These are phyloP conservation scores for Borovskyia barvae DNA, from an alignment of 208 protist genomes.

Conservation along the genomic window DNA sequence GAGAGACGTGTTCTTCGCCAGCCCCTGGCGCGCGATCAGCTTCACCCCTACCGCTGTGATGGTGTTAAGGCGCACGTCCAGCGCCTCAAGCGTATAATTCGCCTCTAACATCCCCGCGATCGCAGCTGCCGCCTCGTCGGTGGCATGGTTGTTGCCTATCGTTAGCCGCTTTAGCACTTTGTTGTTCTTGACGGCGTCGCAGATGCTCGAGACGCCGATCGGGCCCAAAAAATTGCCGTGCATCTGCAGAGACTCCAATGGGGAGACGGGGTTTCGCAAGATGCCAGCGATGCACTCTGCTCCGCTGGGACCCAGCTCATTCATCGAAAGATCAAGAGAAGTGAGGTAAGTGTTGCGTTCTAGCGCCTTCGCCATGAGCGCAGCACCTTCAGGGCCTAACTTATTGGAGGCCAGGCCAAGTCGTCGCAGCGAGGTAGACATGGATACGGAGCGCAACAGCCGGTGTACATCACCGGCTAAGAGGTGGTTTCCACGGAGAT, in stretches of 20 bases:
- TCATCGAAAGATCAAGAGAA: conserved; percentile 82
- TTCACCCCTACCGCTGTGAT: conserved; percentile 52
- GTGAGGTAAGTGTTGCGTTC: conserved; percentile 85
- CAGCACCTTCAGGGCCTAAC: conserved; percentile 75
- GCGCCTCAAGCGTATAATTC: conserved; percentile 66
- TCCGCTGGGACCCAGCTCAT: conserved; percentile 77
- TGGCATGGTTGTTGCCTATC: conserved; percentile 84
- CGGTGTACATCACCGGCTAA: conserved; percentile 55
- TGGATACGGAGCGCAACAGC: conserved; percentile 70
- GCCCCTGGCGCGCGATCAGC: conserved; percentile 52
- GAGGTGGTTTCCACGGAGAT: conserved; percentile 85
- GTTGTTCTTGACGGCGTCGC: conserved; percentile 56
- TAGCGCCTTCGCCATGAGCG: conserved; percentile 53
- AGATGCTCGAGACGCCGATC: conserved; percentile 48
- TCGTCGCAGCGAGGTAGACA: conserved; percentile 60
- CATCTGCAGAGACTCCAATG: conserved; percentile 53
- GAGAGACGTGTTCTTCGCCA: conserved; percentile 69
- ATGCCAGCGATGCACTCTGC: conserved; percentile 61
- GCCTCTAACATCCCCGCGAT: conserved; percentile 74
- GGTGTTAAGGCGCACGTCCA: conserved; percentile 82
- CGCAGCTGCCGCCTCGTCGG: conserved; percentile 41
- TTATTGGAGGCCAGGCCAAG: conserved; percentile 75
- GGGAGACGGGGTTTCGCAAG: conserved; percentile 42
- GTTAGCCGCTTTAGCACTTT: conserved; percentile 54
- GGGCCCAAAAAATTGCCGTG: conserved; percentile 80